A percentile compares a stretch with the other conserved stretches of the same genome.
phyloP scores from a whole-genome alignment of 768 basidiomycete genomes.

The Termitomyces sp. region DNA sequence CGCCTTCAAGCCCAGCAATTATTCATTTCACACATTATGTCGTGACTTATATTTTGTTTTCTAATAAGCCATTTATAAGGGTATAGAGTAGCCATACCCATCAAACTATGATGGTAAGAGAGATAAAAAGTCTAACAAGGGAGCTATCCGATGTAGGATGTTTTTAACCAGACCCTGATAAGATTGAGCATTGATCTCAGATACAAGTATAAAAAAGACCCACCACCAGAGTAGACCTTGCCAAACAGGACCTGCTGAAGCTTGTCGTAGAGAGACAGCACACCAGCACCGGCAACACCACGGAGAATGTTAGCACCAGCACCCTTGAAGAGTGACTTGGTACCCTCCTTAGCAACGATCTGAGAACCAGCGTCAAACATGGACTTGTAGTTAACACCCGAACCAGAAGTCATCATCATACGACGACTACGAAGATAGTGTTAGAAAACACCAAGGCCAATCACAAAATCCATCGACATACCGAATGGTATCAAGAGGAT shows the following conservation, averaged over 20 bases:
- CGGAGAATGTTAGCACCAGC: conserved; percentile 94
- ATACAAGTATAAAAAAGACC: conserved; percentile 13
- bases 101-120: conserved; percentile 21
- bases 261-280: conserved; percentile 98
- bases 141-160: conserved; percentile 17
- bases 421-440: conserved; percentile 71
- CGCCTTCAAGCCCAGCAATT: no score
- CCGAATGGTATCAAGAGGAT: conserved; percentile 91
- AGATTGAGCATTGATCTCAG: neutral
- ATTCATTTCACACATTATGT: neutral
- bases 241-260: conserved; percentile 94
- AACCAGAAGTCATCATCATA: conserved; percentile 99
- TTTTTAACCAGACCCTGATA: conserved; percentile 42
- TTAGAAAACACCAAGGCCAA: neutral
- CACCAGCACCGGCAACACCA: conserved; percentile 99
- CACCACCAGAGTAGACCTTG: conserved; percentile 98
- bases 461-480: conserved; percentile 24
- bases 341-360: conserved; percentile 94
- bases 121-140: conserved; percentile 31
- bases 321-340: conserved; percentile 97
- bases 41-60: conserved; percentile 16
- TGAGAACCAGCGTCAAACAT: conserved; percentile 95
- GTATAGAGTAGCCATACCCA: conserved; percentile 38
- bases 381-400: conserved; percentile 94
- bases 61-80: conserved; percentile 28